phyloP scores from a whole-genome alignment of 495 filamentous ascomycete species.

The Emericellopsis terricola region DNA sequence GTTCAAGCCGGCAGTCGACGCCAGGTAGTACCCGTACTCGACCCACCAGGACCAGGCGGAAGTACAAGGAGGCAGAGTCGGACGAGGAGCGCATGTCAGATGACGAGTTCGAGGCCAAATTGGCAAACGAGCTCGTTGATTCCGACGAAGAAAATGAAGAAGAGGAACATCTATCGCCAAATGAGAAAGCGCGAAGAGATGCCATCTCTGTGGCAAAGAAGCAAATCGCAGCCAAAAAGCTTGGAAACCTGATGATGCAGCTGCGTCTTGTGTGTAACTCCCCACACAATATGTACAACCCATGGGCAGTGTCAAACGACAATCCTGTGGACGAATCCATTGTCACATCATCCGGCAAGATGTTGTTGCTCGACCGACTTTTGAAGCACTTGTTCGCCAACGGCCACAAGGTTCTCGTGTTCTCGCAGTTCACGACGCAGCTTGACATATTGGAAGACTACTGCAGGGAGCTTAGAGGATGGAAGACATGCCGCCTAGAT shows the following conservation, averaged over 20 bases:
- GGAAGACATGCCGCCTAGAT: constrained; percentile 81
- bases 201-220: constrained; percentile 29
- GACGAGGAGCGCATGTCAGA: constrained; percentile 55
- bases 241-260: constrained; percentile 89
- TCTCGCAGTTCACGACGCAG: constrained; percentile 90
- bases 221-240: constrained; percentile 78
- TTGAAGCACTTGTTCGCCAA: constrained; percentile 56
- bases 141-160: constrained; percentile 23
- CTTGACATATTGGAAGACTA: constrained; percentile 85
- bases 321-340: constrained; percentile 53
- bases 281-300: constrained; percentile 94
- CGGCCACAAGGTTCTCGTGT: constrained; percentile 84
- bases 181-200: no score
- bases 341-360: constrained; percentile 78
- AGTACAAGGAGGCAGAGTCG: constrained; percentile 30
- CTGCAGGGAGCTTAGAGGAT: constrained; percentile 48
- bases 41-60: constrained; percentile 13
- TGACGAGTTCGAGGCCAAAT: constrained; percentile 48
- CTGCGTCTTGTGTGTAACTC: constrained; percentile 82
- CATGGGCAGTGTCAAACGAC: constrained; percentile 41
- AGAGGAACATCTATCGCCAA: constrained; percentile 21
- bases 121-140: constrained; percentile 40
- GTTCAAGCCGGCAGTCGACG: constrained; percentile 52
- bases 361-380: constrained; percentile 80
- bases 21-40: constrained; percentile 36